These are phyloP conservation scores for Barbarea vulgaris DNA, from an alignment of 345 rosid species.

Conservation along the genomic window DNA sequence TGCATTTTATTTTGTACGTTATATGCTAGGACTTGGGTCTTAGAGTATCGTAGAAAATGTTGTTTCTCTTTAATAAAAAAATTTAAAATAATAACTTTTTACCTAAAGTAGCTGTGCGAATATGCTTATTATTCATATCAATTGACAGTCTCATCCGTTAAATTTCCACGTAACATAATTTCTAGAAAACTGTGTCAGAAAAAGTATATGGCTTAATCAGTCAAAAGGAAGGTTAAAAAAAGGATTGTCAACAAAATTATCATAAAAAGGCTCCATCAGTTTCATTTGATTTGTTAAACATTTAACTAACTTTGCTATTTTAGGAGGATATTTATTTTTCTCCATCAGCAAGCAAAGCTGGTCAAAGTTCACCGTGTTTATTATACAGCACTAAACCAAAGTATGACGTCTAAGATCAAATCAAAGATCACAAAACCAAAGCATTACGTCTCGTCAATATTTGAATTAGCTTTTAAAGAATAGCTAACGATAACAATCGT, in stretches of 20 bases:
- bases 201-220: neutral
- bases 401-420: conserved; percentile 20
- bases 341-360: conserved; percentile 13
- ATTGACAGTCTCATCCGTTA: neutral
- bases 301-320: conserved; percentile 18
- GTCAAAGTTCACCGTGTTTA: conserved; percentile 28
- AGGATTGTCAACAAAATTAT: neutral
- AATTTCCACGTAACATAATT: conserved; percentile 12
- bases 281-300: neutral
- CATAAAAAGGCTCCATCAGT: conserved; percentile 22
- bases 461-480: neutral
- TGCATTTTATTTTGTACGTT: neutral
- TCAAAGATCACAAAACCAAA: conserved; percentile 1
- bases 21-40: neutral
- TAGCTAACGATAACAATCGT: neutral
- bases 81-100: too few species aligned
- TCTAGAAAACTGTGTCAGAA: neutral
- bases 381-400: conserved; percentile 3
- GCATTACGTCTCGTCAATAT: conserved; percentile 18
- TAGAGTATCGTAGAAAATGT: neutral
- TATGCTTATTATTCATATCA: neutral
- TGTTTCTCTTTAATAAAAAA: neutral
- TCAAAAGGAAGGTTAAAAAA: conserved; percentile 7
- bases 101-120: neutral
- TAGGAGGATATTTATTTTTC: neutral